Evolutionary conservation across 2,329 filamentous ascomycete genomes (phyloP).

Genomic region (Colletotrichum liaoningense): DNA sequence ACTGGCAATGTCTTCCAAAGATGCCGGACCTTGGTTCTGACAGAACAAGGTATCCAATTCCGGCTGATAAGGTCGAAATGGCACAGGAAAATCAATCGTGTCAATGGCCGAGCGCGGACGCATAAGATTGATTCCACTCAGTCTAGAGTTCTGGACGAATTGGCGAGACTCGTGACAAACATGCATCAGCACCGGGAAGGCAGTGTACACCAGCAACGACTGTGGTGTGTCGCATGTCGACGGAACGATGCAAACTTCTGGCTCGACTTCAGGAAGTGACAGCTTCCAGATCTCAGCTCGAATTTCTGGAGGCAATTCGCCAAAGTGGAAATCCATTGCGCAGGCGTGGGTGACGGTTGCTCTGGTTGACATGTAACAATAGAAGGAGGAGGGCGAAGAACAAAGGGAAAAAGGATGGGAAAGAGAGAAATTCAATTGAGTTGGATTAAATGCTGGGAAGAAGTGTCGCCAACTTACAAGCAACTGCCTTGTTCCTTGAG

Average conservation of each 20-base stretch:
- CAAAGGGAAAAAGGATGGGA: neutral
- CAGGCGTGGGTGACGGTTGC: neutral
- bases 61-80: neutral
- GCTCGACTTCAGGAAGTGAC: conserved; percentile 7
- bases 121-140: neutral
- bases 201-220: conserved; percentile 10
- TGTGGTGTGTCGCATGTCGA: conserved; percentile 4
- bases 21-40: neutral
- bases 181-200: conserved; percentile 18
- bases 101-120: neutral
- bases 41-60: conserved; percentile 8
- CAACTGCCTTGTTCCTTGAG: neutral
- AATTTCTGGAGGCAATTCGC: neutral
- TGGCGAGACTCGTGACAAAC: conserved; percentile 13
- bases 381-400: neutral
- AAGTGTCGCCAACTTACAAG: neutral
- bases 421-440: neutral
- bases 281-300: neutral
- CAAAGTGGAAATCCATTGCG: neutral
- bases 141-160: neutral
- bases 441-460: neutral
- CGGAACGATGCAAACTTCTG: conserved; percentile 9
- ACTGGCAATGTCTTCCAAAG: neutral
- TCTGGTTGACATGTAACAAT: neutral
- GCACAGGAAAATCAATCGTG: neutral